Base-by-base conservation (phyloP, 1,139 yeast genomes). In the Suhomyces choctaworum region DNA sequence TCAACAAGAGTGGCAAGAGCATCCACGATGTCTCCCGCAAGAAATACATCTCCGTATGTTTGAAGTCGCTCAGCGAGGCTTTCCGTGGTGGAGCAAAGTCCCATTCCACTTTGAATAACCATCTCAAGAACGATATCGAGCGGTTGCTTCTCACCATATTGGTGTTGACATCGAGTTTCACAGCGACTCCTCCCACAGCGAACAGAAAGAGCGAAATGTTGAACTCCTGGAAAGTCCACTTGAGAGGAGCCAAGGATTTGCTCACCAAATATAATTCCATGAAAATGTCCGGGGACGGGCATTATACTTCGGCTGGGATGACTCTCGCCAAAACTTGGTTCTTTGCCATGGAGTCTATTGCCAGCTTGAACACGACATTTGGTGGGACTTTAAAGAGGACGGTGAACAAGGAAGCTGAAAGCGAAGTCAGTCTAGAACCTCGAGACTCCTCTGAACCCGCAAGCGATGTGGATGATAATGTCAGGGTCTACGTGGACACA, bases 291-390 rank as follows among this genome's bases (percentile, higher is more conserved):
- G 28, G 31, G 15, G 40, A 32, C 34, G 30, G 30, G 35, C 22
- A 37, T n/a, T 32, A 21, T 12, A 24, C 27, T 7, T 41, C 39
- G 3, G 41, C 37, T 12, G 75, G 73, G 2, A 46, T 68, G n/a
- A 71, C 74, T 1, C 50, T 69, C 7, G 73, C 74, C 1, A 62
- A 64, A 39, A 60, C 61, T n/a, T 69, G 74, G 75, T 69, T 66
- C 41, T 66, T 64, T 43, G 69, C 73, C 9, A 61, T 69, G 29
- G 75, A 69, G 39, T 47, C 64, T 5, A 40, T 64, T 13, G 73
- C 73, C 1, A 61, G 64, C 9, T 45, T 65, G 21, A 50, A 57
- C 36, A 53, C 66, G 2, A 50, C 61, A 2, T 39, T 50, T 13
- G 72, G 73, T 2, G 67, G 69, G 0, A 56, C 70, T 2, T 43